Conservation (phyloP, 768 basidiomycete genomes). For the Boletus rubescentipes region DNA sequence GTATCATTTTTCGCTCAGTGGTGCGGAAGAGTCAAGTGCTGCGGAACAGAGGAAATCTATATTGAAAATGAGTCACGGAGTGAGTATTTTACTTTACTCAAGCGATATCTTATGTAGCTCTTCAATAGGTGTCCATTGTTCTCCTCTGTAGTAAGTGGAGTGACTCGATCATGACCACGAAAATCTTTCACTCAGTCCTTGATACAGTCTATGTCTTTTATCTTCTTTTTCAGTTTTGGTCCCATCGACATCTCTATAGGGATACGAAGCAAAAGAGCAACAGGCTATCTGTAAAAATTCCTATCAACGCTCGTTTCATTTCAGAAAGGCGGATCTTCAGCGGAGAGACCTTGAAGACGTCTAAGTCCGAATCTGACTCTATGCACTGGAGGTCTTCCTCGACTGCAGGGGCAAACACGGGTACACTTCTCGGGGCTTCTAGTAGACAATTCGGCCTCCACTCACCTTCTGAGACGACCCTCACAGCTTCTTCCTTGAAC, state of each 20-base stretch:
- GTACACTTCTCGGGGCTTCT: slow-evolving; percentile 5
- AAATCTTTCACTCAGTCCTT: not conserved
- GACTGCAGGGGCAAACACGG: slow-evolving; percentile 9
- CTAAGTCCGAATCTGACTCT: slow-evolving; percentile 22
- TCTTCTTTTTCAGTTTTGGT: slow-evolving; percentile 57
- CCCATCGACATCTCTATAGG: slow-evolving; percentile 52
- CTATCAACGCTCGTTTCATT: slow-evolving; percentile 29
- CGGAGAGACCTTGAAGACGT: slow-evolving; percentile 17
- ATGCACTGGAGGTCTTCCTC: slow-evolving; percentile 17
- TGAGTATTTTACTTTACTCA: slow-evolving; percentile 27
- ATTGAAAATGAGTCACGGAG: slow-evolving; percentile 52
- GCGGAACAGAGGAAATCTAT: slow-evolving; percentile 41
- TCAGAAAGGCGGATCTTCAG: slow-evolving; percentile 28
- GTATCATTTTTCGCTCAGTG: slow-evolving; percentile 59
- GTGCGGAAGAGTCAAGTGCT: slow-evolving; percentile 18
- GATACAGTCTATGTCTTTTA: slow-evolving; percentile 48
- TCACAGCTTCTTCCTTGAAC: slow-evolving; percentile 13
- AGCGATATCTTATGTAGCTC: not conserved
- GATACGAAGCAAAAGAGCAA: slow-evolving; percentile 47
- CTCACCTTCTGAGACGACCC: slow-evolving; percentile 30
- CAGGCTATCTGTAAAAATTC: slow-evolving; percentile 35
- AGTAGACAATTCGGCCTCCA: slow-evolving; percentile 11
- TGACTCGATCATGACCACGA: too few relatives aligned
- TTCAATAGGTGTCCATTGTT: slow-evolving; percentile 47
- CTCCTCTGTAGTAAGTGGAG: slow-evolving; percentile 47